Conservation (phyloP, 768 basidiomycete species). For the Leucocoprinus leucothites region DNA sequence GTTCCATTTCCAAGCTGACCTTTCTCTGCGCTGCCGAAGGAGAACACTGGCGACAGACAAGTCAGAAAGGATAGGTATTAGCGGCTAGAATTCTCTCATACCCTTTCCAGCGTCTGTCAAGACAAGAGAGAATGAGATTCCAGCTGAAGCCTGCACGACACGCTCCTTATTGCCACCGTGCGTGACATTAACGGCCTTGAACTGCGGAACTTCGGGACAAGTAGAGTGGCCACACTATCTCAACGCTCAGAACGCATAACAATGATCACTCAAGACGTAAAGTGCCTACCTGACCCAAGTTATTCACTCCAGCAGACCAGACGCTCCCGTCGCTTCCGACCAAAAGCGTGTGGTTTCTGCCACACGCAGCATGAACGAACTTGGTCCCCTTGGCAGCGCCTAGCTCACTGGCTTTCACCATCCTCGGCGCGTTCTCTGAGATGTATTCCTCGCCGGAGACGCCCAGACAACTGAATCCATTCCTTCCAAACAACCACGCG, state of each 20-base stretch:
- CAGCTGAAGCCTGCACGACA: constrained; percentile 73
- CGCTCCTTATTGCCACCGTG: constrained; percentile 58
- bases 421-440: constrained; percentile 73
- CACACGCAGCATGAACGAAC: constrained; percentile 83
- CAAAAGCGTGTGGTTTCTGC: constrained; percentile 77
- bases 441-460: constrained; percentile 52
- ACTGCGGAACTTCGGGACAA: constrained; percentile 62
- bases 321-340: constrained; percentile 78
- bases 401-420: constrained; percentile 53
- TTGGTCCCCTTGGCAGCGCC: constrained; percentile 55
- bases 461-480: constrained; percentile 68
- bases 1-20: constrained; percentile 92
- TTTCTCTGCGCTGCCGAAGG: constrained; percentile 88
- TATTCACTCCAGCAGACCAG: constrained; percentile 85
- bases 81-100: constrained; percentile 23
- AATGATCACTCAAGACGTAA: not conserved
- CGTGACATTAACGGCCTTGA: constrained; percentile 60
- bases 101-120: constrained; percentile 83
- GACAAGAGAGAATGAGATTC: constrained; percentile 80
- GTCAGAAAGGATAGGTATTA: constrained; percentile 1
- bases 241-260: not conserved
- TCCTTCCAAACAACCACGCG: constrained; percentile 91
- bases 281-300: constrained; percentile 68
- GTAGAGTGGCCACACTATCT: constrained; percentile 68
- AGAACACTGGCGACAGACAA: constrained; percentile 54